A percentile compares a stretch with the other conserved stretches of the same genome.
phyloP scores from a whole-genome alignment of 164 flowering plant genomes.

The Stephania cephalantha region DNA sequence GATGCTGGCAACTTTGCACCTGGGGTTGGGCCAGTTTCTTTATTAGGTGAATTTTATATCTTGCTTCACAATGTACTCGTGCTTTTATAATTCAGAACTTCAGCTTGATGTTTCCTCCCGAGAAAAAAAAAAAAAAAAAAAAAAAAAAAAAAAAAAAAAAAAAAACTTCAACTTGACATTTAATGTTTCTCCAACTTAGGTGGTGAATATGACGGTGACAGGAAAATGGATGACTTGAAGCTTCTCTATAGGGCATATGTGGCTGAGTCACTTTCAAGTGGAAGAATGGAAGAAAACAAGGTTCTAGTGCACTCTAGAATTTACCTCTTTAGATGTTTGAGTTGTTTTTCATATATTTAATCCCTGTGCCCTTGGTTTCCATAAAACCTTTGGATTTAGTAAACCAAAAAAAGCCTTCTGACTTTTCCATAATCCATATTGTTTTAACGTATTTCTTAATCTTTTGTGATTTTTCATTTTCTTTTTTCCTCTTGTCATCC shows the following conservation, averaged over 20 bases:
- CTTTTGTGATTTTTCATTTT: not conserved
- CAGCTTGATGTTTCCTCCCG: too few relatives aligned
- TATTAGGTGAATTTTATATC: slow-evolving; percentile 47
- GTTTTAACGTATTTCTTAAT: not conserved
- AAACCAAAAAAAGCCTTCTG: not conserved
- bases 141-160: too few relatives aligned
- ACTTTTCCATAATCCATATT: not conserved
- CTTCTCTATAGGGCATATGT: slow-evolving; percentile 78
- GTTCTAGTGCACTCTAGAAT: slow-evolving; percentile 25
- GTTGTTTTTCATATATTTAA: not conserved
- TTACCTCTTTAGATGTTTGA: not conserved
- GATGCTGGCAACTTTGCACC: slow-evolving; percentile 59
- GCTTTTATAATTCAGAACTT: not conserved
- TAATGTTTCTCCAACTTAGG: slow-evolving; percentile 38
- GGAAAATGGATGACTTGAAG: slow-evolving; percentile 83
- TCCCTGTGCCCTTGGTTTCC: not conserved
- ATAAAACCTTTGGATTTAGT: not conserved
- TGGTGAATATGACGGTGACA: slow-evolving; percentile 83
- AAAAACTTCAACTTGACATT: slow-evolving; percentile 4
- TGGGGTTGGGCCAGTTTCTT: slow-evolving; percentile 79
- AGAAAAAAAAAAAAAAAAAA: not conserved
- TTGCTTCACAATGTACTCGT: not conserved
- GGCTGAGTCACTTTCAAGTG: slow-evolving; percentile 65
- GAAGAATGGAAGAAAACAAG: slow-evolving; percentile 72
- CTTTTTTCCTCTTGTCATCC: not conserved